Evolutionary conservation across 129 eudicot genomes (phyloP).

Genomic region (Logfia minima): DNA sequence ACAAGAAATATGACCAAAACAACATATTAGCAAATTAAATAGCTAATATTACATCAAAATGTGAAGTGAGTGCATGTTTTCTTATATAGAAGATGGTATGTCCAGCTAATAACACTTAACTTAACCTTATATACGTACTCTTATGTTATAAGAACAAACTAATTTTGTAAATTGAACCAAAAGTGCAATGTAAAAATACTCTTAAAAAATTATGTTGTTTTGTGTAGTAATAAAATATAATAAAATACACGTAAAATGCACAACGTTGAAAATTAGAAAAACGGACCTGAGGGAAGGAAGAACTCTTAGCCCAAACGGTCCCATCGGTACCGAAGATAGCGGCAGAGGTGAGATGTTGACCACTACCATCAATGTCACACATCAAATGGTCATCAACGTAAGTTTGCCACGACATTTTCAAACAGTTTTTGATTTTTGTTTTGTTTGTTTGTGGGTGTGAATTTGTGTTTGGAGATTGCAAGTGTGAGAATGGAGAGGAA

Average conservation of each 20-base stretch:
- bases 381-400: constrained; percentile 86
- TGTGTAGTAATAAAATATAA: too few relatives aligned
- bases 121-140: too few relatives aligned
- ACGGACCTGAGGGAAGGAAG: constrained; percentile 53
- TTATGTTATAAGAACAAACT: too few relatives aligned
- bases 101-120: too few relatives aligned
- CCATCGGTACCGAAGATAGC: constrained; percentile 79
- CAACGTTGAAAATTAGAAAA: background rate
- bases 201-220: background rate
- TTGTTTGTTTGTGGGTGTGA: background rate
- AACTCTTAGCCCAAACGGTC: constrained; percentile 70
- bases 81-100: too few relatives aligned
- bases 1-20: too few relatives aligned
- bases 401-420: constrained; percentile 88
- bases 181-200: too few relatives aligned
- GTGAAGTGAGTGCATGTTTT: too few relatives aligned
- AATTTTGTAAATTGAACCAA: too few relatives aligned
- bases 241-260: background rate
- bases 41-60: background rate
- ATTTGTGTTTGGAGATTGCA: constrained; percentile 11
- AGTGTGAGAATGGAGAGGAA: constrained; percentile 4
- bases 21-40: background rate
- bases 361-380: constrained; percentile 69
- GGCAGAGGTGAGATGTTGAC: constrained; percentile 63
- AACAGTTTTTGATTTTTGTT: background rate